Base-by-base conservation (phyloP, 805 yeast species). In the Alloascoidea hylecoeti region DNA sequence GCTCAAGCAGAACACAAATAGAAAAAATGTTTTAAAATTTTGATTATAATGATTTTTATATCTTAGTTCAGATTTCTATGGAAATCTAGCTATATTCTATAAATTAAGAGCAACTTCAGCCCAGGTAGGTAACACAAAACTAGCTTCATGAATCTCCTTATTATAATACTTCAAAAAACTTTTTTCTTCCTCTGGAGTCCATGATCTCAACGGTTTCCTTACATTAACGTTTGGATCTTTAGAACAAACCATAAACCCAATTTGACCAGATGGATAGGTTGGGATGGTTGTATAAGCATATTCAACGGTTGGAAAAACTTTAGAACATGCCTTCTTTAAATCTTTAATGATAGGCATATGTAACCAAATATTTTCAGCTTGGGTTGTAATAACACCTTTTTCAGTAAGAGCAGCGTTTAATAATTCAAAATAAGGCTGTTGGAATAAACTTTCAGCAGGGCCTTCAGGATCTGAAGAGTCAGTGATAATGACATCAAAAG, bases 391-490 rank as follows among this genome's bases (percentile, higher is more conserved):
- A 41, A 88, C 89, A 56, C 98, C 98, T 57, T 84, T 75, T 46
- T 76, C 92, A 43, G 94, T 86, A 49, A 89, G 72, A n/a, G 97
- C 96, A 45, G 75, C 79, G 57, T 69, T 64, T 57, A 89, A 68
- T 44, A 89, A 72, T 60, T 79, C 70, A 58, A 88, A 89, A 70
- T 89, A 89, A 18, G 86, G 84, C 58, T 82, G 79, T 65, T 88
- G 94, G 75, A 92, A 92, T 38, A 89, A 70, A 28, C 84, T 69
- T 60, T 79, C 96, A 37, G 97, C 97, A 23, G 98, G 97, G 40
- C 97, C 98, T 60, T 89, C 97, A 37, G 97, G 97, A 61, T 89
- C 97, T 23, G 96, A 84, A 18, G 96, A 86, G 58, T 89, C 98
- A 38, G 97, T 89, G 59, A 89, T 81, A 60, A 89, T 89, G 36